Evolutionary conservation across 495 filamentous ascomycete genomes (phyloP).

Genomic region (Halenospora varia): DNA sequence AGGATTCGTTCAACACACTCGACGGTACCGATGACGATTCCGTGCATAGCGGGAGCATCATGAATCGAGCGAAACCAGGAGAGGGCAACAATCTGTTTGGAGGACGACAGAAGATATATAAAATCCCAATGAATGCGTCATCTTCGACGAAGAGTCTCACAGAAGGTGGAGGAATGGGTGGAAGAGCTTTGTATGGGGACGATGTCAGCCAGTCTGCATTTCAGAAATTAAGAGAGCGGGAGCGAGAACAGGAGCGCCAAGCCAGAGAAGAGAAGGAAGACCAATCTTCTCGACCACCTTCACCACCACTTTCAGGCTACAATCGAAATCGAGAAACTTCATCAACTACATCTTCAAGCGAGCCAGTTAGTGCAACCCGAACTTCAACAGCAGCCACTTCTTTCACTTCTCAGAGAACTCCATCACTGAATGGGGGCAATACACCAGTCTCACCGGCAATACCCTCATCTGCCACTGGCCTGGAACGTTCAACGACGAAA

Average conservation of each 20-base stretch:
- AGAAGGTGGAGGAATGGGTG: slow-evolving; percentile 53
- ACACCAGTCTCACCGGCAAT: slow-evolving; percentile 31
- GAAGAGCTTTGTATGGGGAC: slow-evolving; percentile 76
- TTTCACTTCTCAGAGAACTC: slow-evolving; percentile 67
- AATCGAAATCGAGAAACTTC: slow-evolving; percentile 77
- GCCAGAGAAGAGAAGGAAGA: slow-evolving; percentile 29
- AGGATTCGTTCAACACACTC: slow-evolving; percentile 24
- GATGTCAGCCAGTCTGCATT: slow-evolving; percentile 80
- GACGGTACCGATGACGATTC: slow-evolving; percentile 61
- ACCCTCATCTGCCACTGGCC: slow-evolving; percentile 21
- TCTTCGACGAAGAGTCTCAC: slow-evolving; percentile 38
- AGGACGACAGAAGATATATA: slow-evolving; percentile 93
- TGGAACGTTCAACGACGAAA: slow-evolving; percentile 56
- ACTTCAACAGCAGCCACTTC: slow-evolving; percentile 92
- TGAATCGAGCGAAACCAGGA: slow-evolving; percentile 76
- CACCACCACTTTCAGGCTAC: slow-evolving; percentile 55
- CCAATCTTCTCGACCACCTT: slow-evolving; percentile 47
- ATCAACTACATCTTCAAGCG: slow-evolving; percentile 76
- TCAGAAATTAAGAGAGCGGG: slow-evolving; percentile 63
- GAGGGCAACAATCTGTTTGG: slow-evolving; percentile 96
- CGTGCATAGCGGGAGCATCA: slow-evolving; percentile 56
- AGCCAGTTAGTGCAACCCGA: slow-evolving; percentile 55
- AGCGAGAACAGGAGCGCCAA: slow-evolving; percentile 45
- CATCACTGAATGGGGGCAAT: slow-evolving; percentile 43
- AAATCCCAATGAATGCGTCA: slow-evolving; percentile 60